Evolutionary conservation across 306 rosid species (phyloP).

Genomic region (Vigna radiata): DNA sequence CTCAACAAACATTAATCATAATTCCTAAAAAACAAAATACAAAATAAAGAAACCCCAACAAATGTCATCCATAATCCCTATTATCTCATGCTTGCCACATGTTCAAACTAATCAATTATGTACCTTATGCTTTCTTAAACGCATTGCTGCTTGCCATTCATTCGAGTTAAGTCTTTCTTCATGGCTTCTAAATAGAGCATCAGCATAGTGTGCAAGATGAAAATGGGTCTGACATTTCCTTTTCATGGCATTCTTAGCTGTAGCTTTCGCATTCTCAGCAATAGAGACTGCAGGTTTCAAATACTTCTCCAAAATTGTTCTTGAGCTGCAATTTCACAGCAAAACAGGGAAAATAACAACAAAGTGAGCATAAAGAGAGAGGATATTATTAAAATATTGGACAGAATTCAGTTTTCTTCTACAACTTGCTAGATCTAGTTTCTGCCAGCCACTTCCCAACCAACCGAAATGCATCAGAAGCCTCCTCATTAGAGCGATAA

Average conservation of each 20-base stretch:
- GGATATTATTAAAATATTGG: neutral
- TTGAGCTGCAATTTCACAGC: constrained; percentile 71
- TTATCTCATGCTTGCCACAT: constrained; percentile 3
- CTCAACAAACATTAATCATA: neutral
- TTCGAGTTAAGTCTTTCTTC: constrained; percentile 88
- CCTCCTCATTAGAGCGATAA: constrained; percentile 62
- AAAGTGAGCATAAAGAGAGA: constrained; percentile 6
- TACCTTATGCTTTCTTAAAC: constrained; percentile 92
- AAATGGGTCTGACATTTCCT: constrained; percentile 78
- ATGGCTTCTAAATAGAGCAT: constrained; percentile 84
- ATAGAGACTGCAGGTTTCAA: constrained; percentile 89
- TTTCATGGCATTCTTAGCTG: constrained; percentile 60
- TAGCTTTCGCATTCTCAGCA: constrained; percentile 66
- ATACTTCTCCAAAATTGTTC: constrained; percentile 93
- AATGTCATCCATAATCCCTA: constrained; percentile 5
- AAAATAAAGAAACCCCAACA: no score
- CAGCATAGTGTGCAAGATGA: constrained; percentile 95
- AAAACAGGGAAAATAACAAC: constrained; percentile 26
- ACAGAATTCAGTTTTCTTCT: constrained; percentile 39
- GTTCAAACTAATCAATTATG: constrained; percentile 31
- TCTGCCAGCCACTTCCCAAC: constrained; percentile 99
- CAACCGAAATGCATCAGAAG: constrained; percentile 86
- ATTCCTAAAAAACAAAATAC: no score
- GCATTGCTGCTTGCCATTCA: constrained; percentile 97
- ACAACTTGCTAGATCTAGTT: constrained; percentile 96